These are phyloP conservation scores for Capsicum baccatum DNA, from an alignment of 257 asterid species.

Conservation along the genomic window DNA sequence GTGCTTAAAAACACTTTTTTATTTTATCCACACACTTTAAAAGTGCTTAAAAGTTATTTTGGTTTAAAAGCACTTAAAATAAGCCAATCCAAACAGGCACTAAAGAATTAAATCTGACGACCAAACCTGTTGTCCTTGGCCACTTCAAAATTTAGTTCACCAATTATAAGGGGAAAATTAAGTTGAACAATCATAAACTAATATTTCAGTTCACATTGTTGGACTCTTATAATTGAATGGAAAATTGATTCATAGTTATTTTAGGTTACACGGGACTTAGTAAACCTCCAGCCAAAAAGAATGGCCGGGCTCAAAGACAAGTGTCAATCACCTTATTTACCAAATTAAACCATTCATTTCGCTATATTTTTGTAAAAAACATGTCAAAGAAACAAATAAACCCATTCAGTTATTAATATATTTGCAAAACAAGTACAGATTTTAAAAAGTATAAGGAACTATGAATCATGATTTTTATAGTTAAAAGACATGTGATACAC, in stretches of 20 bases:
- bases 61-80: too few relatives aligned
- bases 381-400: conserved; percentile 14
- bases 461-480: not conserved
- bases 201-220: not conserved
- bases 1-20: too few relatives aligned
- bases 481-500: not conserved
- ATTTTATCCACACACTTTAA: too few relatives aligned
- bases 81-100: too few relatives aligned
- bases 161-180: not conserved
- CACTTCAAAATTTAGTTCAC: conserved; percentile 21
- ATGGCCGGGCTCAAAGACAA: not conserved
- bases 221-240: not conserved
- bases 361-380: not conserved
- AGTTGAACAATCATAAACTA: not conserved
- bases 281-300: not conserved
- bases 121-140: not conserved
- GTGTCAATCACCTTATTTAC: not conserved
- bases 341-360: not conserved
- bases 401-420: not conserved
- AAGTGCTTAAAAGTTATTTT: too few relatives aligned
- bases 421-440: not conserved
- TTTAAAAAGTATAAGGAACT: not conserved
- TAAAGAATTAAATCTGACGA: not conserved
- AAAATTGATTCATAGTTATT: not conserved
- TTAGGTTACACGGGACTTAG: not conserved